These are phyloP conservation scores for Gomphus bonarii DNA, from an alignment of 1,284 basidiomycete species.

Conservation along the genomic window DNA sequence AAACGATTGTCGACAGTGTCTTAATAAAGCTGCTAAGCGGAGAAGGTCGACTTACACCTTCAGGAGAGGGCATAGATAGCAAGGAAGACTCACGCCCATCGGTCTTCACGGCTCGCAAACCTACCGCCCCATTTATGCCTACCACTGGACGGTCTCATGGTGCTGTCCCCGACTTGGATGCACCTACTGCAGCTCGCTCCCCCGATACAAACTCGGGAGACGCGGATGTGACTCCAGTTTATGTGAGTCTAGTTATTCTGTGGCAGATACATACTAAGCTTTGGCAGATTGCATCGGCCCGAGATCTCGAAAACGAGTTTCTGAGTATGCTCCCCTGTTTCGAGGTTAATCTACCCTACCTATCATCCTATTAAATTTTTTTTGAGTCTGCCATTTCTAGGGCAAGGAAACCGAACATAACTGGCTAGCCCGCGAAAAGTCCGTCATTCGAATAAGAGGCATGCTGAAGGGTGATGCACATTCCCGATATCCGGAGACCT, in stretches of 20 bases:
- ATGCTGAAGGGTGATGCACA: slow-evolving; percentile 86
- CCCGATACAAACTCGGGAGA: slow-evolving; percentile 35
- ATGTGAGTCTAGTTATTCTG: slow-evolving; percentile 37
- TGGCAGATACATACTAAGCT: slow-evolving; percentile 11
- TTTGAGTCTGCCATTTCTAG: slow-evolving; percentile 26
- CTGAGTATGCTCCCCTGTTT: slow-evolving; percentile 69
- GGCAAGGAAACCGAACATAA: slow-evolving; percentile 97
- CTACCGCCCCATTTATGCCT: slow-evolving; percentile 29
- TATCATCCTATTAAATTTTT: slow-evolving; percentile 10
- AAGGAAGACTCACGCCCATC: slow-evolving; percentile 42
- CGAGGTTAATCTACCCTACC: slow-evolving; percentile 39
- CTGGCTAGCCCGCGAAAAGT: slow-evolving; percentile 79
- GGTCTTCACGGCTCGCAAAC: slow-evolving; percentile 45
- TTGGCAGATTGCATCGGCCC: slow-evolving; percentile 68
- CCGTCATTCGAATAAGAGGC: slow-evolving; percentile 75
- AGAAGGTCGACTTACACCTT: not conserved
- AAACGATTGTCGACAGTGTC: slow-evolving; percentile 71
- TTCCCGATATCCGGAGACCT: slow-evolving; percentile 61
- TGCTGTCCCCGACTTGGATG: slow-evolving; percentile 30
- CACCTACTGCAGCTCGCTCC: slow-evolving; percentile 46
- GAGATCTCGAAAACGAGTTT: slow-evolving; percentile 84
- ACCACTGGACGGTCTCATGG: slow-evolving; percentile 35
- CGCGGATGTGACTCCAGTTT: slow-evolving; percentile 54
- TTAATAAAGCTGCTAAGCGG: slow-evolving; percentile 45
- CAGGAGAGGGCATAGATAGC: slow-evolving; percentile 35